Conservation (phyloP, 2,329 filamentous ascomycete species). For the Orbilia javanica region DNA sequence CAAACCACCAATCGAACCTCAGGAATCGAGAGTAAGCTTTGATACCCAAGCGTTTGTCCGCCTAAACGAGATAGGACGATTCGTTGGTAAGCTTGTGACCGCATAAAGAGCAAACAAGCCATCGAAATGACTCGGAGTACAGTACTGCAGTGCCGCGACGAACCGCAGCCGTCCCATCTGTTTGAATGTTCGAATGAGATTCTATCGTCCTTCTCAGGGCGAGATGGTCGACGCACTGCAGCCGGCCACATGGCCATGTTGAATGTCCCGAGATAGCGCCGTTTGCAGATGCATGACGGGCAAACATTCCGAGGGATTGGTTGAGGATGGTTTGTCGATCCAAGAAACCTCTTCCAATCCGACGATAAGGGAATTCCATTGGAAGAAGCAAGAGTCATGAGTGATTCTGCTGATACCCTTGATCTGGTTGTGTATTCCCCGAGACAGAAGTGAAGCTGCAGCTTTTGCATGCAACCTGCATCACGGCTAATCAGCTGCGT, state of each 20-base stretch:
- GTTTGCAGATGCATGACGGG: slow-evolving; percentile 42
- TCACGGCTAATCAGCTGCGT: slow-evolving; percentile 35
- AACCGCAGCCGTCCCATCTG: slow-evolving; percentile 9
- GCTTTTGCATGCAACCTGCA: slow-evolving; percentile 32
- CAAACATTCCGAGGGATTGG: slow-evolving; percentile 54
- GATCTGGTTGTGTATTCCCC: slow-evolving; percentile 16
- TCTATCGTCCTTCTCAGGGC: slow-evolving; percentile 1
- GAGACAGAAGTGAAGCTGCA: slow-evolving; percentile 26
- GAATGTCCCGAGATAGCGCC: slow-evolving; percentile 27
- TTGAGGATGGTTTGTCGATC: slow-evolving; percentile 43
- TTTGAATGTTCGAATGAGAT: slow-evolving; percentile 36
- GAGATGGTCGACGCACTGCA: slow-evolving; percentile 31
- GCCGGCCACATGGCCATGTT: slow-evolving; percentile 45
- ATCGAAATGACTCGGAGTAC: slow-evolving; percentile 10
- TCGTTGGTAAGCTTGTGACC: not conserved
- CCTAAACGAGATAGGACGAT: slow-evolving; percentile 20
- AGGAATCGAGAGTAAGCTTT: slow-evolving; percentile 4
- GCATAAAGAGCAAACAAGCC: slow-evolving; percentile 40
- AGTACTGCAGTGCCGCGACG: slow-evolving; percentile 17
- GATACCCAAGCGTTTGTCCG: slow-evolving; percentile 10
- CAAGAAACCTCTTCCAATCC: slow-evolving; percentile 17
- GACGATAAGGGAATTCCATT: not conserved
- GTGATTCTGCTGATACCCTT: slow-evolving; percentile 1
- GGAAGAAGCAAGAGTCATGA: slow-evolving; percentile 18
- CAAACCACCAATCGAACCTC: slow-evolving; percentile 4